Evolutionary conservation across 345 rosid species (phyloP).

Genomic region (Dipteronia sinensis): DNA sequence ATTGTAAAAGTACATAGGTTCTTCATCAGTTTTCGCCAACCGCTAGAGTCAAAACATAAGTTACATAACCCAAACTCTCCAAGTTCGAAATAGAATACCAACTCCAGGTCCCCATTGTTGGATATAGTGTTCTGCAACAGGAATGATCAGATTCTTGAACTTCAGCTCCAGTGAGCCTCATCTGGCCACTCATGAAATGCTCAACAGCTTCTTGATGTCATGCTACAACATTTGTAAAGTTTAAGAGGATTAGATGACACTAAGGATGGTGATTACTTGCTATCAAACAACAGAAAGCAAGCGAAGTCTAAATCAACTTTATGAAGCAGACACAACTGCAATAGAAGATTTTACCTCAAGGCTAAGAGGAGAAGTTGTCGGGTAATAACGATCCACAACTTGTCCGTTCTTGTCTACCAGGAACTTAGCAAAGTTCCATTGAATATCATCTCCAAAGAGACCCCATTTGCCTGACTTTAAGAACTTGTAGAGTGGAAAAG

Average conservation of each 20-base stretch:
- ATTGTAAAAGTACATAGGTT: not conserved
- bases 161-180: slow-evolving; percentile 11
- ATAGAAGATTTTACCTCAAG: slow-evolving; percentile 54
- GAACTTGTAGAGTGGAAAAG: slow-evolving; percentile 76
- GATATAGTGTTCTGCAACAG: not conserved
- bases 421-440: slow-evolving; percentile 96
- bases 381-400: slow-evolving; percentile 77
- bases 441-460: slow-evolving; percentile 75
- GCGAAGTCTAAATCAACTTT: not conserved
- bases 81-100: not conserved
- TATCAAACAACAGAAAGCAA: not conserved
- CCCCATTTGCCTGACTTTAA: slow-evolving; percentile 89
- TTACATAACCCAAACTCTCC: not conserved
- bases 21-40: not conserved
- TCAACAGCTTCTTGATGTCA: slow-evolving; percentile 62
- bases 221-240: slow-evolving; percentile 39
- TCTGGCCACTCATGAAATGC: slow-evolving; percentile 15
- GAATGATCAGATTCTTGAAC: not conserved
- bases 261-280: not conserved
- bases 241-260: slow-evolving; percentile 1
- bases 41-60: not conserved
- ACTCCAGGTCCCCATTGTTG: not conserved
- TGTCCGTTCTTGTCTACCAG: slow-evolving; percentile 76
- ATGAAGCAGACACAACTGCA: not conserved
- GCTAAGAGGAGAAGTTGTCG: slow-evolving; percentile 80